Conservation (phyloP, 2,329 filamentous ascomycete genomes). For the Myriosclerotinia scirpicola region DNA sequence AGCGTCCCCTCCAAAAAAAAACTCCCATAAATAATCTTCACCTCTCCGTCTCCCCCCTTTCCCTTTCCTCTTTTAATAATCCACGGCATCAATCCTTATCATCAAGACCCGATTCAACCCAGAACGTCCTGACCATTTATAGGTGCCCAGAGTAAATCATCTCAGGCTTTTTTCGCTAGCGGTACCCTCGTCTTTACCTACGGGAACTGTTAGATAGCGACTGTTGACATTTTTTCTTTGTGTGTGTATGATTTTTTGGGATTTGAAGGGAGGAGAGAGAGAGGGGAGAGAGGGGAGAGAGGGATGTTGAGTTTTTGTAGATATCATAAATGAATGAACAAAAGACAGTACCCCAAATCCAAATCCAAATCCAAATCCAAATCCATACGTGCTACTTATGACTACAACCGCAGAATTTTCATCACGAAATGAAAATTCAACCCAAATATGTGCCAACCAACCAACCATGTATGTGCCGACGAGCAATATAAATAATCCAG, state of each 20-base stretch:
- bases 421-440: too few species aligned
- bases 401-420: too few species aligned
- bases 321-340: too few species aligned
- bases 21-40: too few species aligned
- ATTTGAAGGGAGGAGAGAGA: neutral
- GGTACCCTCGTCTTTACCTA: constrained; percentile 70
- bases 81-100: constrained; percentile 90
- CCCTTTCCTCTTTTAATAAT: constrained; percentile 39
- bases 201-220: constrained; percentile 96
- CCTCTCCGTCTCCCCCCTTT: constrained; percentile 14
- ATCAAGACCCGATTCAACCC: constrained; percentile 72
- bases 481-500: too few species aligned
- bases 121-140: constrained; percentile 89
- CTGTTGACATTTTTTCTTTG: constrained; percentile 66
- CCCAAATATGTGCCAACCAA: too few species aligned
- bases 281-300: neutral
- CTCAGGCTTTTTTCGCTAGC: constrained; percentile 98
- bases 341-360: too few species aligned
- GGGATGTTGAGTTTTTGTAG: too few species aligned
- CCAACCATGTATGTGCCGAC: too few species aligned
- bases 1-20: neutral
- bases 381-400: too few species aligned
- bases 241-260: neutral
- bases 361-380: too few species aligned
- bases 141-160: constrained; percentile 75